phyloP scores from a whole-genome alignment of 2,329 filamentous ascomycete species.

The Tolypocladium sp. region DNA sequence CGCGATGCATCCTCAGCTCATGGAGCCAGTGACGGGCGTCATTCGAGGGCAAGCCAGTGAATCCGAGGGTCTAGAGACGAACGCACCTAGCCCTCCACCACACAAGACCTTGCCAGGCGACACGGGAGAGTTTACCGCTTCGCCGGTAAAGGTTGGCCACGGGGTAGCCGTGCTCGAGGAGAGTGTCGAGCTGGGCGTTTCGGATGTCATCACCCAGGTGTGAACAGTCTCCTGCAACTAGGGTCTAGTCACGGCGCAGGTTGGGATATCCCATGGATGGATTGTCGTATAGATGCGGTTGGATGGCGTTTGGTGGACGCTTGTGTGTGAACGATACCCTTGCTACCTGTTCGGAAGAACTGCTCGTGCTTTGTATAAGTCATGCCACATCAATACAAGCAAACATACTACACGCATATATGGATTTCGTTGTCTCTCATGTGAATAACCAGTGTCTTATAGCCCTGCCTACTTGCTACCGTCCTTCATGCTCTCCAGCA shows the following conservation, averaged over 20 bases:
- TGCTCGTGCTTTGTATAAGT: background rate
- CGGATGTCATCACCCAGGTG: slow-evolving; percentile 31
- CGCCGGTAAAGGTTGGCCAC: slow-evolving; percentile 34
- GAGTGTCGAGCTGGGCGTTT: slow-evolving; percentile 35
- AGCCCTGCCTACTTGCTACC: slow-evolving; percentile 1
- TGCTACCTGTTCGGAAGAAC: background rate
- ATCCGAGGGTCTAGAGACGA: background rate
- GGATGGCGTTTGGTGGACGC: background rate
- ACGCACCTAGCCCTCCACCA: background rate
- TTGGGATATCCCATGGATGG: background rate
- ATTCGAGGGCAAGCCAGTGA: background rate
- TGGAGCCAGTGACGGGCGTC: background rate
- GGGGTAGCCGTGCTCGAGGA: slow-evolving; percentile 50
- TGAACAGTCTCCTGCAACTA: slow-evolving; percentile 2
- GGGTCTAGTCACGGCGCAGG: background rate
- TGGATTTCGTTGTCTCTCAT: background rate
- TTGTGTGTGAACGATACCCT: background rate
- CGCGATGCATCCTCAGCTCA: background rate
- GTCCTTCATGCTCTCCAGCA: slow-evolving; percentile 66
- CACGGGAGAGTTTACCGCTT: slow-evolving; percentile 5
- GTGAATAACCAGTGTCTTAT: too few species aligned
- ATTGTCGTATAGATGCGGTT: background rate
- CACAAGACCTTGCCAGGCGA: background rate
- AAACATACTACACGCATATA: background rate
- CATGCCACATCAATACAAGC: background rate